Evolutionary conservation across 1,284 basidiomycete genomes (phyloP).

Genomic region (Moesziomyces aphidis): DNA sequence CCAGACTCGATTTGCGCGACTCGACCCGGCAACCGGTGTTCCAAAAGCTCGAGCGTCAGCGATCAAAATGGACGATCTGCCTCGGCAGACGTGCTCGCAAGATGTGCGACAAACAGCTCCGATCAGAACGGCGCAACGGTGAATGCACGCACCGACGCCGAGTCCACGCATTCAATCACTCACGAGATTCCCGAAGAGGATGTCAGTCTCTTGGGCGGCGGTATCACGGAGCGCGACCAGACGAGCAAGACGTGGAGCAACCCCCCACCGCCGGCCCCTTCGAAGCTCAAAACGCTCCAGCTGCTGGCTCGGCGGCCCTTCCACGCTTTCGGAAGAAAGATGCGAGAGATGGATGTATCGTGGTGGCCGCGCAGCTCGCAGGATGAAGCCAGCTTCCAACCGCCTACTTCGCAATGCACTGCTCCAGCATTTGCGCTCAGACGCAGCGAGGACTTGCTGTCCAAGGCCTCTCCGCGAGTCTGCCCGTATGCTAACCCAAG

Average conservation of each 20-base stretch:
- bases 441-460: slow-evolving; percentile 36
- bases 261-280: not conserved
- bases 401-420: not conserved
- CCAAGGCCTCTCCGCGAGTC: slow-evolving; percentile 21
- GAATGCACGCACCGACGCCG: too few relatives aligned
- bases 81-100: too few relatives aligned
- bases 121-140: too few relatives aligned
- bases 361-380: slow-evolving; percentile 29
- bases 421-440: not conserved
- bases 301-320: slow-evolving; percentile 30
- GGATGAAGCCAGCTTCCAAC: not conserved
- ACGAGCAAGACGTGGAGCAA: not conserved
- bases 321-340: slow-evolving; percentile 31
- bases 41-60: too few relatives aligned
- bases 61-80: too few relatives aligned
- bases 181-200: too few relatives aligned
- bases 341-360: slow-evolving; percentile 27
- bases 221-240: not conserved
- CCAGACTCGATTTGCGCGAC: too few relatives aligned
- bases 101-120: too few relatives aligned
- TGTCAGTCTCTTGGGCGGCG: too few relatives aligned
- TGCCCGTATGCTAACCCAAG: slow-evolving; percentile 12
- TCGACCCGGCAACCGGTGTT: too few relatives aligned
- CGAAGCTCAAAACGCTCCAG: slow-evolving; percentile 38
- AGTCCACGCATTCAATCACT: too few relatives aligned